A percentile compares a stretch with the other conserved stretches of the same genome.
These are phyloP conservation scores for Kalmusia sp. DNA, from an alignment of 2,329 filamentous ascomycete genomes.

Conservation along the genomic window DNA sequence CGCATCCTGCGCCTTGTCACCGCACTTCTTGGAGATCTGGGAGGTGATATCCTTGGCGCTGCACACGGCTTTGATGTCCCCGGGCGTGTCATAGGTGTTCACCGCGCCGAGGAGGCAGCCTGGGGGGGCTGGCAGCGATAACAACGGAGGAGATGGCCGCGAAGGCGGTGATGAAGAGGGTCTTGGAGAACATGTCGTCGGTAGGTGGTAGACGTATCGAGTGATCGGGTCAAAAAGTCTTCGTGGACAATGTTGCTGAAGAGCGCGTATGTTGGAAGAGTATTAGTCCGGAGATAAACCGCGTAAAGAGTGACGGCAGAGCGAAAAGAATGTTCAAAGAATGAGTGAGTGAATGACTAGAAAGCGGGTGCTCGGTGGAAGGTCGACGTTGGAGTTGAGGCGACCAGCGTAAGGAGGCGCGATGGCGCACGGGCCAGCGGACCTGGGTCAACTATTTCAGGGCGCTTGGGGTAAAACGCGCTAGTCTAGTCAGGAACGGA, in stretches of 20 bases:
- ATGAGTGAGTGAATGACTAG: slow-evolving; percentile 4
- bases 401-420: slow-evolving; percentile 5
- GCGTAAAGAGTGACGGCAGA: slow-evolving; percentile 21
- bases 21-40: slow-evolving; percentile 34
- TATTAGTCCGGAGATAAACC: slow-evolving; percentile 9
- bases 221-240: too few relatives aligned
- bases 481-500: slow-evolving; percentile 9
- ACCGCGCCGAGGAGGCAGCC: slow-evolving; percentile 40
- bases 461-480: slow-evolving; percentile 3
- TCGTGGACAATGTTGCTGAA: too few relatives aligned
- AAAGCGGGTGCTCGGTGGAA: not conserved
- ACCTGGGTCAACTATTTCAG: slow-evolving; percentile 6
- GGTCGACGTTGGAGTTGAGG: not conserved
- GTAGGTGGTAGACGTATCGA: slow-evolving; percentile 7
- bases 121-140: slow-evolving; percentile 29
- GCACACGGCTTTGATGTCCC: slow-evolving; percentile 36
- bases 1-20: slow-evolving; percentile 28
- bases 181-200: slow-evolving; percentile 36
- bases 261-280: slow-evolving; percentile 9
- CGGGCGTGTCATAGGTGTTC: slow-evolving; percentile 35
- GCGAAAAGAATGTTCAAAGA: slow-evolving; percentile 6
- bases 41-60: slow-evolving; percentile 31
- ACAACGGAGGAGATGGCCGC: slow-evolving; percentile 33
- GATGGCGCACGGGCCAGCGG: not conserved
- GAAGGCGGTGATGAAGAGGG: slow-evolving; percentile 34